Percentiles rank a stretch among this genome's conserved stretches.
Conservation (phyloP, 805 yeast genomes). For the Zygotorulaspora sp. region DNA sequence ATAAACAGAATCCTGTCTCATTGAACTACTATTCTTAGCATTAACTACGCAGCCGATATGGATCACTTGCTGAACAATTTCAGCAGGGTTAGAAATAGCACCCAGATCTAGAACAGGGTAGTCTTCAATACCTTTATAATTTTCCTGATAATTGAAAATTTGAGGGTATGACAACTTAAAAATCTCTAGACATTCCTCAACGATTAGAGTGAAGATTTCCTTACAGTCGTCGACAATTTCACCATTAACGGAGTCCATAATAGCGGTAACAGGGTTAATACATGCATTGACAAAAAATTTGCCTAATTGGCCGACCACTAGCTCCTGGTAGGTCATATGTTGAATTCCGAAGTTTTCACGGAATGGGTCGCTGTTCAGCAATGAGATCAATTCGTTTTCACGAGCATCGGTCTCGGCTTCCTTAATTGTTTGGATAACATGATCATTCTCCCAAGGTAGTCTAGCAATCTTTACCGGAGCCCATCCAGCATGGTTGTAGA, state of each 20-base stretch:
- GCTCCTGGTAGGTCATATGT: constrained; percentile 42
- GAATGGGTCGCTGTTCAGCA: constrained; percentile 25
- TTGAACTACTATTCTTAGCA: constrained; percentile 49
- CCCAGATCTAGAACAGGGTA: constrained; percentile 31
- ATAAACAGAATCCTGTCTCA: constrained; percentile 51
- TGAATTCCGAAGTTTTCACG: constrained; percentile 29
- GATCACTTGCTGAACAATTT: constrained; percentile 38
- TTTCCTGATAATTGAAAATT: constrained; percentile 28
- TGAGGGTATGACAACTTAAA: constrained; percentile 29
- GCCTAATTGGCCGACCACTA: constrained; percentile 59
- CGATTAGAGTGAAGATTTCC: constrained; percentile 33
- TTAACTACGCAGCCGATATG: constrained; percentile 44
- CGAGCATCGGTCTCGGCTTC: constrained; percentile 13
- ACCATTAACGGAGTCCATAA: constrained; percentile 74
- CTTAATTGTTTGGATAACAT: constrained; percentile 20
- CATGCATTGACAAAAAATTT: constrained; percentile 79
- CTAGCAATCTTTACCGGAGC: constrained; percentile 60
- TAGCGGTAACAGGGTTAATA: constrained; percentile 77
- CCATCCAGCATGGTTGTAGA: constrained; percentile 62
- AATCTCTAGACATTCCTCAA: constrained; percentile 34
- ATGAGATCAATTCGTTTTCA: constrained; percentile 28
- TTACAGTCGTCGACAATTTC: constrained; percentile 53
- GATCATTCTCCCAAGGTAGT: constrained; percentile 41
- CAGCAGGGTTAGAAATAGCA: constrained; percentile 29
- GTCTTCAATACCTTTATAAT: constrained; percentile 17